A percentile compares a stretch with the other conserved stretches of the same genome.
Conservation (phyloP, 352 stramenopile genomes). For the Pythium plurisporium region DNA sequence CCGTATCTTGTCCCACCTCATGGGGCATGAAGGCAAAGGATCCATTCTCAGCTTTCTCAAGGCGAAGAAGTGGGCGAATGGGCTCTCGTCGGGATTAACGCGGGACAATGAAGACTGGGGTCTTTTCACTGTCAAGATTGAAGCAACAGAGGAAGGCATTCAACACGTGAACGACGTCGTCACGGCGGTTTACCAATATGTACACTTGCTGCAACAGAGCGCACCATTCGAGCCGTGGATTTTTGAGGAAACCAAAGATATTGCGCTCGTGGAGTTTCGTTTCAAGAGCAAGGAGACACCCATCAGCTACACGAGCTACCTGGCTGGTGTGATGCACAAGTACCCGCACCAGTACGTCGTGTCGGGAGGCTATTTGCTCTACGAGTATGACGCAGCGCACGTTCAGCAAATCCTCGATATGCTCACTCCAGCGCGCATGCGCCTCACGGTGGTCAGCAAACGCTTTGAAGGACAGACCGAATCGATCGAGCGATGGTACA, state of each 20-base stretch:
- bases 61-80: slow-evolving; percentile 65
- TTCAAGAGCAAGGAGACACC: slow-evolving; percentile 81
- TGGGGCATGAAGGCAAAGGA: slow-evolving; percentile 92
- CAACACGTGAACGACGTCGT: slow-evolving; percentile 58
- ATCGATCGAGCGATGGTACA: slow-evolving; percentile 60
- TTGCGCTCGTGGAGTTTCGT: slow-evolving; percentile 54
- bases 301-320: slow-evolving; percentile 63
- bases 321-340: slow-evolving; percentile 64
- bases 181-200: slow-evolving; percentile 57
- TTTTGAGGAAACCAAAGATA: slow-evolving; percentile 57
- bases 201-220: slow-evolving; percentile 43
- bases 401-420: slow-evolving; percentile 48
- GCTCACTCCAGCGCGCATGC: slow-evolving; percentile 49
- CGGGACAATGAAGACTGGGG: slow-evolving; percentile 70
- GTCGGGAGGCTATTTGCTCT: slow-evolving; percentile 53
- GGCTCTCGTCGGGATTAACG: slow-evolving; percentile 55
- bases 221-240: slow-evolving; percentile 54
- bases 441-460: slow-evolving; percentile 65
- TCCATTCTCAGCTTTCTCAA: slow-evolving; percentile 94
- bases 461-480: slow-evolving; percentile 50
- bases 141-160: slow-evolving; percentile 64
- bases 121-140: slow-evolving; percentile 63
- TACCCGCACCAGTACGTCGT: slow-evolving; percentile 61
- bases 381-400: slow-evolving; percentile 55
- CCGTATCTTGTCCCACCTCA: slow-evolving; percentile 88